Conservation (phyloP, 805 yeast genomes). For the Candida verbasci region DNA sequence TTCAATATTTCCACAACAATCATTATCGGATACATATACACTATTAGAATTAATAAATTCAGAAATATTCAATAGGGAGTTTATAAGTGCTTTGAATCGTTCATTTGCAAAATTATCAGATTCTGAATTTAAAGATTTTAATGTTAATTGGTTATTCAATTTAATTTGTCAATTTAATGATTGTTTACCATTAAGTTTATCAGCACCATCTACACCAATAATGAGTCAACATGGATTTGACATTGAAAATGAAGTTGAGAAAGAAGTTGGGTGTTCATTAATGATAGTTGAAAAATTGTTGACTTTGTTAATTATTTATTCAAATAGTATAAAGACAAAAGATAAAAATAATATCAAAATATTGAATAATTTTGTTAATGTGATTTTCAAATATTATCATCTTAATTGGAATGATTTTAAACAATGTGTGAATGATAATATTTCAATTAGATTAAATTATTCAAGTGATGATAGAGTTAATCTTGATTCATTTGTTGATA, state of each 20-base stretch:
- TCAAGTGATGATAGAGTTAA: slow-evolving; percentile 27
- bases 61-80: slow-evolving; percentile 25
- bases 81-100: slow-evolving; percentile 21
- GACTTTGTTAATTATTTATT: slow-evolving; percentile 30
- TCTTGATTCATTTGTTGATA: slow-evolving; percentile 32
- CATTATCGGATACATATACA: slow-evolving; percentile 22
- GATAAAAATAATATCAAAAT: slow-evolving; percentile 25
- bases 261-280: slow-evolving; percentile 14
- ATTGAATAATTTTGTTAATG: slow-evolving; percentile 28
- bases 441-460: slow-evolving; percentile 35
- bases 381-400: slow-evolving; percentile 35
- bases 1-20: slow-evolving; percentile 22
- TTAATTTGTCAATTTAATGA: slow-evolving; percentile 36
- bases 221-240: slow-evolving; percentile 5
- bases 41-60: slow-evolving; percentile 30
- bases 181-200: slow-evolving; percentile 37
- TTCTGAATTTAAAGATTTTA: slow-evolving; percentile 29
- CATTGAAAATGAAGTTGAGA: background rate
- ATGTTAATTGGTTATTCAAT: slow-evolving; percentile 27
- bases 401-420: slow-evolving; percentile 35
- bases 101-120: slow-evolving; percentile 17
- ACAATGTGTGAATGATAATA: slow-evolving; percentile 30
- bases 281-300: slow-evolving; percentile 29
- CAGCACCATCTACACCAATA: slow-evolving; percentile 42
- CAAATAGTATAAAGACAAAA: slow-evolving; percentile 29